Base-by-base conservation (phyloP, 139 green algal species). In the Zygnema cylindricum region DNA sequence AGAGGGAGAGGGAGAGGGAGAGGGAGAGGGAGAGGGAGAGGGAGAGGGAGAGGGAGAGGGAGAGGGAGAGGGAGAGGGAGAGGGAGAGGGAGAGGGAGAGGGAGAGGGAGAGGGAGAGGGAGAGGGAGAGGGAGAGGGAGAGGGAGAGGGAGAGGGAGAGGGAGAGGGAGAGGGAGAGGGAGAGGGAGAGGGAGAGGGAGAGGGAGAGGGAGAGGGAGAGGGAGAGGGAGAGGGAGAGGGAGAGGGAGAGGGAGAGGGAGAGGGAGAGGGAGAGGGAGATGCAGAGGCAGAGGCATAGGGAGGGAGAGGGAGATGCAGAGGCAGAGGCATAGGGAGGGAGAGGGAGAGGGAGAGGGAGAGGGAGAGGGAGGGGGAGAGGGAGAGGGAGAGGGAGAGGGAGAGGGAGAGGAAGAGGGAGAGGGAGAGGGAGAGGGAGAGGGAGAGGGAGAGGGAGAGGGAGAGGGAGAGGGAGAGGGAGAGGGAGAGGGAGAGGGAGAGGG, bases 1-100 rank as follows among this genome's bases (percentile, higher is more conserved):
- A 25, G 71, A 25, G 75, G 25, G 25, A 82, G 75, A 33, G 30
- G n/a, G 75, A 82, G 32, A 33, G n/a, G 57, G 75, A n/a, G 75
- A 33, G 25, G 75, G 75, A 25, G 25, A 81, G n/a, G 57, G 75
- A 33, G 75, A 69, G 71, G 75, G 25, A 33, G 75, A 25, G 30
- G n/a, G n/a, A 33, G 75, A 82, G 71, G 75, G n/a, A 82, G 75
- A n/a, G 32, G 75, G n/a, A 73, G 57, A 30, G 30, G 30, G 57
- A 73, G 57, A 30, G 30, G 57, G 57, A 73, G 57, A 30, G 30
- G 57, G 57, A 73, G 57, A 30, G 30, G 57, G 57, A 73, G 57
- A 30, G 30, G 57, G 57, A 73, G 30, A 30, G 30, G 30, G 57
- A 39, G 57, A 73, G 30, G 57, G 57, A 30, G 30, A 30, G 57